These are phyloP conservation scores for Entelexis sorbosivorans DNA, from an alignment of 1,139 yeast species.

Conservation along the genomic window DNA sequence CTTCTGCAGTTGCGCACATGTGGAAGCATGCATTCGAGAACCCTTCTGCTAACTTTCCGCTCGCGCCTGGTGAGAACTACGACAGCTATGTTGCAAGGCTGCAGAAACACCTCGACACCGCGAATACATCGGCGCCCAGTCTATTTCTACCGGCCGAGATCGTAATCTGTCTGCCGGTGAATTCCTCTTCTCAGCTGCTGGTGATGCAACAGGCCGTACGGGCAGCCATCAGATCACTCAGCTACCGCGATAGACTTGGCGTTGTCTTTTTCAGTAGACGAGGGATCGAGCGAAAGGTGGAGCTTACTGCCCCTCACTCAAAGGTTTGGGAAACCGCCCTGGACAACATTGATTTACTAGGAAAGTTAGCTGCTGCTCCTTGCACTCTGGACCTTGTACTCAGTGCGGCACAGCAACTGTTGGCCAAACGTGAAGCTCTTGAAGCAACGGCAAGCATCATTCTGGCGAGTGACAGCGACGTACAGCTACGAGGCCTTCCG, in stretches of 20 bases:
- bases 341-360: background rate
- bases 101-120: background rate
- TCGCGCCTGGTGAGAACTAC: background rate
- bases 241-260: conserved; percentile 5
- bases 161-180: conserved; percentile 2
- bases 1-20: background rate
- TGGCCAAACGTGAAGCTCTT: background rate
- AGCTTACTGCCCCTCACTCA: background rate
- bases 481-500: background rate
- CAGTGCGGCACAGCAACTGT: background rate
- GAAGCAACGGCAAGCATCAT: conserved; percentile 2
- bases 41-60: conserved; percentile 9
- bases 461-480: background rate
- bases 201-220: background rate
- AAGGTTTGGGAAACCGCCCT: background rate
- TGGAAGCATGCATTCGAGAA: conserved; percentile 11
- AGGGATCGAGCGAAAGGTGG: background rate
- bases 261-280: background rate
- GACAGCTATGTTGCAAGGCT: background rate
- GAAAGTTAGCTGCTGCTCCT: background rate
- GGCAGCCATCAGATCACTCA: background rate
- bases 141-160: conserved; percentile 5
- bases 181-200: background rate
- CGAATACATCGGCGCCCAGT: background rate
- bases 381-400: background rate